phyloP scores from a whole-genome alignment of 192 early-diverging fungal species.

The Cetraspora pellucida region DNA sequence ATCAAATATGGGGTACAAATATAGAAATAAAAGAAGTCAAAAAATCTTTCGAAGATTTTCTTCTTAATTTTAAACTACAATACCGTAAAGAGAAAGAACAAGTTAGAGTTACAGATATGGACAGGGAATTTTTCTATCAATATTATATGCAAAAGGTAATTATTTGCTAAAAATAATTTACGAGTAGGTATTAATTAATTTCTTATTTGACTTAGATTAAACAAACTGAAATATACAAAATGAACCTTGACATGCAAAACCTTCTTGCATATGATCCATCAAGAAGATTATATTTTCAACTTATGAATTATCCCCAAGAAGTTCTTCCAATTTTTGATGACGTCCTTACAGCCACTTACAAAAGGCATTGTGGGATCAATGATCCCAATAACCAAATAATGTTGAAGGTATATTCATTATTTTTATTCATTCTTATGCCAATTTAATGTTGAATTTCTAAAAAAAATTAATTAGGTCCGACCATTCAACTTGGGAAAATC shows the following conservation, averaged over 20 bases:
- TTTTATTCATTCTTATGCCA: not conserved
- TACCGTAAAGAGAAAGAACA: conserved; percentile 51
- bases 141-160: conserved; percentile 60
- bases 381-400: not conserved
- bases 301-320: conserved; percentile 94
- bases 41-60: conserved; percentile 76
- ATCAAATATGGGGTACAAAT: conserved; percentile 89
- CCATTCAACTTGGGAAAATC: conserved; percentile 80
- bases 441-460: conserved; percentile 11
- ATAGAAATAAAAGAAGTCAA: conserved; percentile 87
- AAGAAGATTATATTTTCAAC: conserved; percentile 78
- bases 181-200: not conserved
- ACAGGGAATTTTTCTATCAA: conserved; percentile 77
- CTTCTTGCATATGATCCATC: conserved; percentile 67
- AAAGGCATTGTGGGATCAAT: conserved; percentile 64
- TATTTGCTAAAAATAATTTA: not conserved
- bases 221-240: conserved; percentile 59
- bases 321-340: conserved; percentile 95
- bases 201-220: conserved; percentile 53
- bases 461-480: conserved; percentile 57
- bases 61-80: conserved; percentile 68
- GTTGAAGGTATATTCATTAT: not conserved
- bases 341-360: conserved; percentile 73
- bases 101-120: conserved; percentile 42
- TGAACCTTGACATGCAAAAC: conserved; percentile 92